Conservation (phyloP, 176 grass and related monocot species). For the Carex pumila region DNA sequence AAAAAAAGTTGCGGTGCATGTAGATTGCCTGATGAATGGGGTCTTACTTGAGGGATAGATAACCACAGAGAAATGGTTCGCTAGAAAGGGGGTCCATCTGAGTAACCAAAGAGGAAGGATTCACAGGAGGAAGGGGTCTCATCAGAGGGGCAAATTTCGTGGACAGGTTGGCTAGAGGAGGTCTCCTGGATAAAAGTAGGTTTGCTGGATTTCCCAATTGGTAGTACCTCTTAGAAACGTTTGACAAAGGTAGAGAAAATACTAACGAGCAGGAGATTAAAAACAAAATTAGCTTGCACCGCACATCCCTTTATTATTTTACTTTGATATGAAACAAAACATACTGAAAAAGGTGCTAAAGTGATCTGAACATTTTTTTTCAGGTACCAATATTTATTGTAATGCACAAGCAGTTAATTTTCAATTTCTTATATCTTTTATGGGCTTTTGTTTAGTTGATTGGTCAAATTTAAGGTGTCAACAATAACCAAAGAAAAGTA, state of each 20-base stretch:
- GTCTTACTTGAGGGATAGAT: background rate
- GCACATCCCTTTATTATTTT: background rate
- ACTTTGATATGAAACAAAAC: background rate
- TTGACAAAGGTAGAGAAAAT: background rate
- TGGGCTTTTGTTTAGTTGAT: background rate
- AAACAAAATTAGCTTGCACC: background rate
- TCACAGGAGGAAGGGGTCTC: background rate
- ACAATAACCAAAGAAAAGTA: background rate
- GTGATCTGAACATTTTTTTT: too few relatives aligned
- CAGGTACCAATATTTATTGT: background rate
- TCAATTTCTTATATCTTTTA: background rate
- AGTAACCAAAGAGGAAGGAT: background rate
- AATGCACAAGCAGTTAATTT: background rate
- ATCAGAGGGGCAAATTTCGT: background rate
- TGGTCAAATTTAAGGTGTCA: background rate
- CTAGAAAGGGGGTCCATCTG: background rate
- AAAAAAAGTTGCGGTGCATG: background rate
- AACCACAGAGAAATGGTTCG: background rate
- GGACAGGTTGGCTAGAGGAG: background rate
- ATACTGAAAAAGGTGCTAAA: background rate
- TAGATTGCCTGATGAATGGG: background rate
- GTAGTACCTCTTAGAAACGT: background rate
- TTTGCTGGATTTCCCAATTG: background rate
- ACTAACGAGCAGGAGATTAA: background rate
- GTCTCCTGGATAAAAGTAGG: background rate